These are phyloP conservation scores for Colletotrichum sp. DNA, from an alignment of 2,329 filamentous ascomycete species.

Conservation along the genomic window DNA sequence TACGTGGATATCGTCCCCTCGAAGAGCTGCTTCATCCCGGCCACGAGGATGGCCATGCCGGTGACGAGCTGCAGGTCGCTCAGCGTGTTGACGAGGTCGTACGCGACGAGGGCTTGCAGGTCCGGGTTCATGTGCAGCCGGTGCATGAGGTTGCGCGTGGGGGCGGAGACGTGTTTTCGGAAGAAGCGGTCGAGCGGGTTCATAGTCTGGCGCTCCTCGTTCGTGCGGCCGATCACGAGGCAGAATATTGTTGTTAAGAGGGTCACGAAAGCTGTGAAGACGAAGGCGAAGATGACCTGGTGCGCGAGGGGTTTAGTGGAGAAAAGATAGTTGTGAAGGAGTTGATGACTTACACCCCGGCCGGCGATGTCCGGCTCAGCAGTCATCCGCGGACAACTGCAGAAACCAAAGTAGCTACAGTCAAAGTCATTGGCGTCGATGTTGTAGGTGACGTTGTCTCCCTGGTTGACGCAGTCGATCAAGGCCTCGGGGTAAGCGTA, in stretches of 20 bases:
- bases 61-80: conserved; percentile 29
- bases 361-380: not conserved
- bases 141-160: not conserved
- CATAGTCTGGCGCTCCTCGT: not conserved
- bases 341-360: not conserved
- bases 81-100: conserved; percentile 26
- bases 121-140: not conserved
- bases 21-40: conserved; percentile 18
- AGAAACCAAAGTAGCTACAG: not conserved
- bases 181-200: conserved; percentile 8
- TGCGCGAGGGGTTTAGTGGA: not conserved
- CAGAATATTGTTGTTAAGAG: not conserved
- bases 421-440: not conserved
- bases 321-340: rapidly evolving
- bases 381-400: not conserved
- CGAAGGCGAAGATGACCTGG: not conserved
- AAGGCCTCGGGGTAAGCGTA: not conserved
- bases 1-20: conserved; percentile 25
- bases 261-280: not conserved
- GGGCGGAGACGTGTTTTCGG: not conserved
- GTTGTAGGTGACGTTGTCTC: not conserved
- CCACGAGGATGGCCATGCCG: conserved; percentile 23
- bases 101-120: not conserved
- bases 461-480: not conserved
- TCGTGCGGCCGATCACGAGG: not conserved